Base-by-base conservation (phyloP, 805 yeast species). In the Starmerella cellae region DNA sequence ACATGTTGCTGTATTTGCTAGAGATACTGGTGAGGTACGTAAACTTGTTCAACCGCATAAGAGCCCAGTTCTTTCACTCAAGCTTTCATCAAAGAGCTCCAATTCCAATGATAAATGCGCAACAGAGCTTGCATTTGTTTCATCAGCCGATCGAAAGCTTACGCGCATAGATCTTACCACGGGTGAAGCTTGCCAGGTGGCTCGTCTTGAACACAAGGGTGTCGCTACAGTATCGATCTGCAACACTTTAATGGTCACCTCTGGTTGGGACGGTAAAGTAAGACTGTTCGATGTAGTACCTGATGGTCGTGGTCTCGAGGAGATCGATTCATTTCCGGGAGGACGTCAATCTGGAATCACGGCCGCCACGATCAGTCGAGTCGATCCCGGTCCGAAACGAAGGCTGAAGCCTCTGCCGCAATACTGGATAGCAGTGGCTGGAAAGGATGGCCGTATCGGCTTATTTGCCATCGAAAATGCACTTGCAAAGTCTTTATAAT, bases 391-490 rank as follows among this genome's bases (percentile, higher is more conserved):
- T 3, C 37, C 34, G 16, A 21, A 28, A 10, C 44, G 49, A 1
- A 45, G 48, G 16, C 44, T 52, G 16, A 34, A 43, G 19, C 43
- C 42, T 9, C 34, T 45, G 23, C 55, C 56, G 9, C 28, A 45
- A 1, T 44, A 47, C 3, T 48, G 67, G 53, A 47, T 73, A 1
- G 68, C 73, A 4, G 65, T 67, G 1, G 80, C 74, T 0, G 74
- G 70, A 37, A 72, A 70, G 38, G 79, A 75, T 47, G 79, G 79
- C 2, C 61, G 74, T 2, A 61, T 75, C 2, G 63, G 62, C 11
- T 55, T 71, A 10, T 70, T 66, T 53, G 50, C 53, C 5, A 17
- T 18, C 22, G 10, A 29, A 8, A 24, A 10, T 16, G 29, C 8
- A 13, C 28, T 24, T 13, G 13, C 9, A 26, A 26, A 13, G 13